Percentiles rank a stretch among this genome's conserved stretches.
Conservation (phyloP, 2,329 filamentous ascomycete species). For the Emmonsiellopsis sp. region DNA sequence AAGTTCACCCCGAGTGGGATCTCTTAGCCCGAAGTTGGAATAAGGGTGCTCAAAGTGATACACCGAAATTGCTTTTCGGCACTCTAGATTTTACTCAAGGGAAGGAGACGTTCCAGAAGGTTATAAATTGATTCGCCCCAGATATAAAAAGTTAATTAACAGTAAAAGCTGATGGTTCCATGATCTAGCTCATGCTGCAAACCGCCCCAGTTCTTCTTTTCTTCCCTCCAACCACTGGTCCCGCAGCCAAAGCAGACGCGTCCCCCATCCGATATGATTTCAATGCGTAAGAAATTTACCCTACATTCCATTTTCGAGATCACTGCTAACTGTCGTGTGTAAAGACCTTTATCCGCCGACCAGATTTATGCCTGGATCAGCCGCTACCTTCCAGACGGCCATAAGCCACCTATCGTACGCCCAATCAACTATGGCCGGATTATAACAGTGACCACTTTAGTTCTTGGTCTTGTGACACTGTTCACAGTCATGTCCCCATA, state of each 20-base stretch:
- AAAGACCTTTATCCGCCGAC: constrained; percentile 65
- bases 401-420: constrained; percentile 67
- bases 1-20: constrained; percentile 93
- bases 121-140: constrained; percentile 33
- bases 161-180: constrained; percentile 8
- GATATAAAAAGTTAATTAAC: not conserved
- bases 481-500: constrained; percentile 66
- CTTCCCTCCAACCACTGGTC: constrained; percentile 76
- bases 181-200: constrained; percentile 70
- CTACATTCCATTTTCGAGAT: constrained; percentile 7
- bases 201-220: constrained; percentile 84
- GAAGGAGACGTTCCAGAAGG: constrained; percentile 75
- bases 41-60: constrained; percentile 59
- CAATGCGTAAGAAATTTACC: constrained; percentile 52
- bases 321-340: constrained; percentile 1
- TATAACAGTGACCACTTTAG: constrained; percentile 55
- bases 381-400: constrained; percentile 66
- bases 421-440: constrained; percentile 82
- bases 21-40: constrained; percentile 77
- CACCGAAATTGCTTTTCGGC: constrained; percentile 57
- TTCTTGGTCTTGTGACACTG: constrained; percentile 61
- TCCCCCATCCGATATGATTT: constrained; percentile 80
- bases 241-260: constrained; percentile 59
- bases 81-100: constrained; percentile 85
- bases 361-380: constrained; percentile 68